phyloP scores from a whole-genome alignment of 169 alveolate genomes.

The Plasmodium relictum region DNA sequence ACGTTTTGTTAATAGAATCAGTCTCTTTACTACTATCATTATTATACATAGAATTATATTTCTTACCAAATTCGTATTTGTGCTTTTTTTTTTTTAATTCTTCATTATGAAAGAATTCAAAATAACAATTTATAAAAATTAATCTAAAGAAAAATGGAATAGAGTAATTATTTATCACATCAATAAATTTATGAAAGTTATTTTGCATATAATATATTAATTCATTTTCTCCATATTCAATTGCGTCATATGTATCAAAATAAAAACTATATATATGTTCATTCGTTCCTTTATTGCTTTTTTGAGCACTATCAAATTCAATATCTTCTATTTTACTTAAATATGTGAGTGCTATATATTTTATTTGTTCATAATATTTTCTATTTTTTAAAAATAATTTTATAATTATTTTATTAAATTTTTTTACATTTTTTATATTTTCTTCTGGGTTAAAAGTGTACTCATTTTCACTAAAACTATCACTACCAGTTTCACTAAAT shows the following conservation, averaged over 20 bases:
- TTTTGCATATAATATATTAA: conserved; percentile 70
- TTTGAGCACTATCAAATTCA: conserved; percentile 45
- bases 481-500: conserved; percentile 69
- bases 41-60: not conserved
- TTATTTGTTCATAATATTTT: conserved; percentile 68
- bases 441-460: conserved; percentile 29
- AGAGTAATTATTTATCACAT: conserved; percentile 59
- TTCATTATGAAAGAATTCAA: conserved; percentile 31
- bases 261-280: conserved; percentile 63
- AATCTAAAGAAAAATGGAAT: conserved; percentile 66
- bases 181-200: conserved; percentile 67
- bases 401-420: conserved; percentile 41
- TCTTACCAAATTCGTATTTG: not conserved
- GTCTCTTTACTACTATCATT: not conserved
- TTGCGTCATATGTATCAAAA: conserved; percentile 68
- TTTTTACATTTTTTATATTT: conserved; percentile 56
- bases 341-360: conserved; percentile 51
- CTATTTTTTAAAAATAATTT: conserved; percentile 68
- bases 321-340: conserved; percentile 68
- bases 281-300: conserved; percentile 9
- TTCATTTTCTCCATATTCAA: conserved; percentile 69
- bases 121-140: conserved; percentile 65
- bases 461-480: conserved; percentile 46
- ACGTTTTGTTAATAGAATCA: not conserved
- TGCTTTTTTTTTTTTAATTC: conserved; percentile 1